Percentiles rank a stretch among this genome's conserved stretches.
Conservation (phyloP, 1,139 yeast genomes). For the Yamadazyma membranifaciens region DNA sequence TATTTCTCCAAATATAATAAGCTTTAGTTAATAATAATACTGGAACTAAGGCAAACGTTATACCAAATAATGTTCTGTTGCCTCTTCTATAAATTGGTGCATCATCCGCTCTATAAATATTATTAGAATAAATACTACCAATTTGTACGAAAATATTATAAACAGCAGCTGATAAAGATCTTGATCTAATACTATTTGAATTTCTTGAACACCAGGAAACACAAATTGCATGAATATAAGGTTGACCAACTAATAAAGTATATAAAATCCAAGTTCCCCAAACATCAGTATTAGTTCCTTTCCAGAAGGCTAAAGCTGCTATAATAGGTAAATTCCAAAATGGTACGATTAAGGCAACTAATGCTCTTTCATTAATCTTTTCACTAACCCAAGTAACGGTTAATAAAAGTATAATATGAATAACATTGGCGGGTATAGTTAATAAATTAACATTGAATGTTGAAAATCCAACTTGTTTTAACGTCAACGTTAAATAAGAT, state of each 20-base stretch:
- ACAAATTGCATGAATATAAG: slow-evolving; percentile 52
- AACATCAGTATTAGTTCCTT: slow-evolving; percentile 40
- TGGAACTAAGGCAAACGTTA: slow-evolving; percentile 19
- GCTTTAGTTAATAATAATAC: slow-evolving; percentile 22
- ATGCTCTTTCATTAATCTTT: slow-evolving; percentile 32
- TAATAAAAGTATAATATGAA: slow-evolving; percentile 39
- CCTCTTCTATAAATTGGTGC: slow-evolving; percentile 59
- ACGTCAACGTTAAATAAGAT: slow-evolving; percentile 51
- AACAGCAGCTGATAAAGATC: slow-evolving; percentile 61
- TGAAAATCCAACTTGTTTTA: slow-evolving; percentile 53
- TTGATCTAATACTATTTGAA: slow-evolving; percentile 55
- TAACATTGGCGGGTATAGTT: slow-evolving; percentile 48
- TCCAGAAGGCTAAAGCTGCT: slow-evolving; percentile 49
- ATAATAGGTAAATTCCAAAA: slow-evolving; percentile 37
- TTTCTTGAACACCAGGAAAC: slow-evolving; percentile 63
- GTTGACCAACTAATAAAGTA: slow-evolving; percentile 48
- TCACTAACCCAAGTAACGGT: slow-evolving; percentile 41
- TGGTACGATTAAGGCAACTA: slow-evolving; percentile 33
- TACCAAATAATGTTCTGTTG: slow-evolving; percentile 28
- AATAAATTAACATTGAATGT: slow-evolving; percentile 55
- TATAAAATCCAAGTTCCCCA: slow-evolving; percentile 56
- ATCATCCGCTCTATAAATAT: slow-evolving; percentile 56
- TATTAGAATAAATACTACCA: slow-evolving; percentile 50
- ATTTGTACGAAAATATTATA: slow-evolving; percentile 63
- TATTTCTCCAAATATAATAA: slow-evolving; percentile 50